phyloP scores from a whole-genome alignment of 352 stramenopile species.

The Phytophthora tubulina region DNA sequence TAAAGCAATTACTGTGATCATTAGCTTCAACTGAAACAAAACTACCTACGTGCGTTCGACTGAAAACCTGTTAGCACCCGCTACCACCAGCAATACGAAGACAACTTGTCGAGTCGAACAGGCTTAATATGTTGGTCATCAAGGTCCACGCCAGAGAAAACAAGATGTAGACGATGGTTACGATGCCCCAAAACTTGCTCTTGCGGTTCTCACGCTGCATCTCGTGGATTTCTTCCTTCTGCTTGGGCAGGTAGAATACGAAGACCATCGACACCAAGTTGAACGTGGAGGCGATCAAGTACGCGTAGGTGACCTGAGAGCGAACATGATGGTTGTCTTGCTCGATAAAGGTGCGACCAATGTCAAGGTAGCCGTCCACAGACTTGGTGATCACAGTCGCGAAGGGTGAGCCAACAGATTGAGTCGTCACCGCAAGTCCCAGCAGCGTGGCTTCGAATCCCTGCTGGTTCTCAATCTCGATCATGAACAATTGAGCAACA shows the following conservation, averaged over 20 bases:
- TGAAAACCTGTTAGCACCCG: slow-evolving; percentile 35
- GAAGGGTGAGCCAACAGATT: slow-evolving; percentile 51
- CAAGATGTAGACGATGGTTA: slow-evolving; percentile 44
- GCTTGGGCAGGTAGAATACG: slow-evolving; percentile 50
- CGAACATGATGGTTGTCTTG: slow-evolving; percentile 48
- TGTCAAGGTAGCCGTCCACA: slow-evolving; percentile 58
- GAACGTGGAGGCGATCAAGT: slow-evolving; percentile 57
- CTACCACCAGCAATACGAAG: slow-evolving; percentile 61
- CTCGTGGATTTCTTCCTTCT: slow-evolving; percentile 54
- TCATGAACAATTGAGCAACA: slow-evolving; percentile 49
- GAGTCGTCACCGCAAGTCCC: slow-evolving; percentile 44
- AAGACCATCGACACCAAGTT: slow-evolving; percentile 57
- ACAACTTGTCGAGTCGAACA: slow-evolving; percentile 62
- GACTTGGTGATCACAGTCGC: slow-evolving; percentile 62
- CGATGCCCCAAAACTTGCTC: slow-evolving; percentile 46
- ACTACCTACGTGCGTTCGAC: too few relatives aligned
- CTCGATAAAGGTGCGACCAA: slow-evolving; percentile 45
- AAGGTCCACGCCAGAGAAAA: slow-evolving; percentile 60
- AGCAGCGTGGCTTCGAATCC: slow-evolving; percentile 61
- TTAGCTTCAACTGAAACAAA: too few relatives aligned
- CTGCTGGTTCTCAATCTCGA: slow-evolving; percentile 49
- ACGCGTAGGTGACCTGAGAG: slow-evolving; percentile 55
- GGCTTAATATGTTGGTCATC: slow-evolving; percentile 70
- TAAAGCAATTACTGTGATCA: too few relatives aligned
- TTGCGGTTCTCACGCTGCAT: slow-evolving; percentile 48